Evolutionary conservation across 2,329 filamentous ascomycete species (phyloP).

Genomic region (Aurifilum marmelostoma): DNA sequence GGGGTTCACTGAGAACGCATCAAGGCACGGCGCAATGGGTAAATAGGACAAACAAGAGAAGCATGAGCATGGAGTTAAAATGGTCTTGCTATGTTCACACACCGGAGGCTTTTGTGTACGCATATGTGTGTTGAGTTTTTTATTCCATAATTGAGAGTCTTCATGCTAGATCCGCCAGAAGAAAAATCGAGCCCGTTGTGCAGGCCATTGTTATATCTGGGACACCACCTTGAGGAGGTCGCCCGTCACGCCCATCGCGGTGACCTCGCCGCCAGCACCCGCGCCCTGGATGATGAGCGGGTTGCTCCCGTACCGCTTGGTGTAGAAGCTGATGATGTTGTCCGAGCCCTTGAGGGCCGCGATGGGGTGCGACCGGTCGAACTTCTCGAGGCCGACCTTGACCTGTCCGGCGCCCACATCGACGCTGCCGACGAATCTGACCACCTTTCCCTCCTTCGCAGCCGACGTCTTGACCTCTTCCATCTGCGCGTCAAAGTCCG

Average conservation of each 20-base stretch:
- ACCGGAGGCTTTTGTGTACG: slow-evolving; percentile 6
- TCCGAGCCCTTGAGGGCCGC: slow-evolving; percentile 95
- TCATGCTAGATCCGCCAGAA: background rate
- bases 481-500: slow-evolving; percentile 87
- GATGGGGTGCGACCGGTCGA: slow-evolving; percentile 86
- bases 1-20: slow-evolving; percentile 1
- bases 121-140: background rate
- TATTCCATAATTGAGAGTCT: background rate
- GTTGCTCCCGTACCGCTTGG: slow-evolving; percentile 87
- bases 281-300: slow-evolving; percentile 94
- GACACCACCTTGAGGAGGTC: slow-evolving; percentile 89
- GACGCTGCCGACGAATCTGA: slow-evolving; percentile 92
- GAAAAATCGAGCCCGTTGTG: background rate
- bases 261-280: slow-evolving; percentile 92
- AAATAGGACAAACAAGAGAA: slow-evolving; percentile 1
- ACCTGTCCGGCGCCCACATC: slow-evolving; percentile 80
- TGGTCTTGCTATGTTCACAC: background rate
- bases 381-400: slow-evolving; percentile 90
- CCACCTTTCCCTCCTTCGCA: slow-evolving; percentile 84
- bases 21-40: slow-evolving; percentile 13
- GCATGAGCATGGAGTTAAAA: slow-evolving; percentile 24
- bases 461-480: slow-evolving; percentile 84
- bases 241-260: slow-evolving; percentile 95
- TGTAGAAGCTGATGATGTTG: slow-evolving; percentile 99
- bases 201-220: slow-evolving; percentile 53